These are phyloP conservation scores for Leptomonas pyrrhocoris DNA, from an alignment of 208 protist genomes.

Conservation along the genomic window DNA sequence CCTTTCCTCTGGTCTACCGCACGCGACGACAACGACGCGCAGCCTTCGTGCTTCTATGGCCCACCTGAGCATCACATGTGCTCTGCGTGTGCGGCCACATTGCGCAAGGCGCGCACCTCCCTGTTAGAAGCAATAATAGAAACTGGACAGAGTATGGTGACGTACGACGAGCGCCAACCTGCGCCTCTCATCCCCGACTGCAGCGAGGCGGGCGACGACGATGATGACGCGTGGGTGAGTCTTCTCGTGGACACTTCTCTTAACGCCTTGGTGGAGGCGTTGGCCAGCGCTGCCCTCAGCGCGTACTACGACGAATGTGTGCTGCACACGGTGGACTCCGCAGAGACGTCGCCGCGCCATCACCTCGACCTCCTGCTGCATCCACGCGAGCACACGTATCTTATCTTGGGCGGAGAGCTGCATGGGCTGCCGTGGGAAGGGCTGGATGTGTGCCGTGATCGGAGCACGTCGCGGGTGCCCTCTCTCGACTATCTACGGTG, in stretches of 20 bases:
- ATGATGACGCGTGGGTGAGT: conserved; percentile 17
- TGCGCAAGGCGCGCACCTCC: conserved; percentile 1
- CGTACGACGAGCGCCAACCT: neutral
- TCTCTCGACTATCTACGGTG: conserved; percentile 23
- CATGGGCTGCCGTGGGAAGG: conserved; percentile 70
- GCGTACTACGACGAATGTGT: conserved; percentile 16
- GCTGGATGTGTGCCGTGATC: conserved; percentile 44
- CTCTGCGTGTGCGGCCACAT: conserved; percentile 5
- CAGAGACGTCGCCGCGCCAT: neutral
- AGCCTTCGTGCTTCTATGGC: conserved; percentile 19
- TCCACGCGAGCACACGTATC: conserved; percentile 65
- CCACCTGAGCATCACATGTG: neutral
- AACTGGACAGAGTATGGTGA: conserved; percentile 11
- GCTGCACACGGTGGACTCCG: neutral
- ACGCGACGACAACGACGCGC: neutral
- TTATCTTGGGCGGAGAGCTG: conserved; percentile 55
- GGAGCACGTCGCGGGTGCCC: conserved; percentile 56
- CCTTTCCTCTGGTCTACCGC: conserved; percentile 17
- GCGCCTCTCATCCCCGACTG: neutral
- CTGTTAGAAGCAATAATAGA: conserved; percentile 16
- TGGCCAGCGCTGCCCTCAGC: conserved; percentile 19
- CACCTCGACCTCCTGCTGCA: conserved; percentile 53
- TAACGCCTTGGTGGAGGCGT: conserved; percentile 7
- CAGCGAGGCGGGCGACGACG: neutral
- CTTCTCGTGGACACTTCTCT: conserved; percentile 31